Evolutionary conservation across 257 asterid species (phyloP), one percentile per base, ranked within the genome.

Genomic region (Verbena officinalis): DNA sequence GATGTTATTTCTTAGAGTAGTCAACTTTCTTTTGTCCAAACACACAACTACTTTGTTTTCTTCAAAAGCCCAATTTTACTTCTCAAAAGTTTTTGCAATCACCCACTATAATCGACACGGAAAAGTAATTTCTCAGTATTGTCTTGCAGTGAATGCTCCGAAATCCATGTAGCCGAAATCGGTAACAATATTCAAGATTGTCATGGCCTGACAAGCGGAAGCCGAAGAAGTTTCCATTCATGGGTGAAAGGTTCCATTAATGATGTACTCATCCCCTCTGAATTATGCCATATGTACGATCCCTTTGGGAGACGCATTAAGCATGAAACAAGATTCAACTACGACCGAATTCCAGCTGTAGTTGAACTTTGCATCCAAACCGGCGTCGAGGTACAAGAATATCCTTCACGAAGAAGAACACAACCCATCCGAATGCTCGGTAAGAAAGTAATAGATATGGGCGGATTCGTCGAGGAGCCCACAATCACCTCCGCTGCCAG

Each of bases 281-380:
- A 93, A 56, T 87, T 97, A 8, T 93, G 86, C 80, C 97, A 88
- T 70, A 78, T 86, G 95, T 83, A 67, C 58, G 99, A 93, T 73
- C 96, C 99, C 21, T 90, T 66, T 77, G 97, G 96, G 44, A 75
- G 74, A 38, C 84, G 95, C 58, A 86, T 93, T 51, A 90, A 75
- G 77, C 99, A 93, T 13, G 99, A 93, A 27, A 87, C 95, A 10
- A 79, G 99, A 53, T 90, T 93, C 48, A 72, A 65, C 55, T 86
- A 81, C 5, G 99, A 93, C 69, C 72, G 95, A 73, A 80, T 93
- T 50, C 99, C 95, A 4, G 97, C 97, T 11, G 75, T 90, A 24
- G 96, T 87, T 3, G 96, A 93, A 63, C 95, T 93, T 67, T 90
- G 99, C 88, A 88, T 93, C 81, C 99, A 93, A 80, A 97, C 97